These are phyloP conservation scores for Aspergillus pseudoviridinutans DNA, from an alignment of 2,329 filamentous ascomycete genomes.

Conservation along the genomic window DNA sequence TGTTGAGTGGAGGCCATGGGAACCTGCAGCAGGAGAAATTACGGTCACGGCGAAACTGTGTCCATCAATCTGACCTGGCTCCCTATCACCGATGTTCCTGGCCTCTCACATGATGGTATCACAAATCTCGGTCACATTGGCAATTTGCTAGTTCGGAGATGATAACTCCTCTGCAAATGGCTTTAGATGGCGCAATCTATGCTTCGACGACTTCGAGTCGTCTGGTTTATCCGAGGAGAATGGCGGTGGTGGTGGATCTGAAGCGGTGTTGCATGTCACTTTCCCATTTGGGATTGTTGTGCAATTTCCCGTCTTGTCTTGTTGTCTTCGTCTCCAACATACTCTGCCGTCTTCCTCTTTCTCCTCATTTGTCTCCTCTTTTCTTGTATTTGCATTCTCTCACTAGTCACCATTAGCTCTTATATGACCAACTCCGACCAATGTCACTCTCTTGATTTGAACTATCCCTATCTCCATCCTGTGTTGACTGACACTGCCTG, in stretches of 20 bases:
- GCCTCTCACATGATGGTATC: constrained; percentile 18
- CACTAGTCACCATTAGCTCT: not conserved
- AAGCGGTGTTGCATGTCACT: not conserved
- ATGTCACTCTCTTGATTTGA: not conserved
- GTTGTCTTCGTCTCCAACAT: not conserved
- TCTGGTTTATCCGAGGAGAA: not conserved
- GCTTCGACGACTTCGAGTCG: not conserved
- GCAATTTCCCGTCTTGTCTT: not conserved
- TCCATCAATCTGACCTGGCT: not conserved
- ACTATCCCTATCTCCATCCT: not conserved
- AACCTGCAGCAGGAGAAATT: not conserved
- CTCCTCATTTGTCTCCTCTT: not conserved
- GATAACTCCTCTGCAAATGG: too few species aligned
- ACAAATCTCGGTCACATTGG: constrained; percentile 12
- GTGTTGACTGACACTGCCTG: not conserved
- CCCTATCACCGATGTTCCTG: not conserved
- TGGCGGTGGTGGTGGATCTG: not conserved
- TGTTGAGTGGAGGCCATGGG: not conserved
- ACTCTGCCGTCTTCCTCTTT: not conserved
- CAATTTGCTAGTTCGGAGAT: not conserved
- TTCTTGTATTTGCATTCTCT: not conserved
- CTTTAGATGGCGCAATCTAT: not conserved
- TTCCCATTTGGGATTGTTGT: not conserved
- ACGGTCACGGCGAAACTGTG: not conserved
- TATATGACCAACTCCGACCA: not conserved